phyloP scores from a whole-genome alignment of 176 grass and related monocot species.

The Ampelocalamus luodianensis region DNA sequence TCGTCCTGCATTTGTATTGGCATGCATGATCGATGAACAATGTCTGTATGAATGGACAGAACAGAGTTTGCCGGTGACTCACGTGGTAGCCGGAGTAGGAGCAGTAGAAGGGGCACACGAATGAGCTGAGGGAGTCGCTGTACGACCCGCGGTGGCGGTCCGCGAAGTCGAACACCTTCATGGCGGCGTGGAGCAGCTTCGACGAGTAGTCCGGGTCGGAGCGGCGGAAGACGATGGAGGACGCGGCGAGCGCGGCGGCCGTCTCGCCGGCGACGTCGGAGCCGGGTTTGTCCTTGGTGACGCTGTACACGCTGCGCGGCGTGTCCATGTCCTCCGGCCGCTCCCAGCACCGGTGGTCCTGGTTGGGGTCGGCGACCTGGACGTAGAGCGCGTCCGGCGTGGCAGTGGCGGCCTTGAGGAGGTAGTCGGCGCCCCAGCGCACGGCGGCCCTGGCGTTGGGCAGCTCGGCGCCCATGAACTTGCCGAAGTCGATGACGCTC shows the following conservation, averaged over 20 bases:
- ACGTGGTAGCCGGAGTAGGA: slow-evolving; percentile 88
- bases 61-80: background rate
- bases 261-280: slow-evolving; percentile 87
- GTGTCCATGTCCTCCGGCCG: slow-evolving; percentile 83
- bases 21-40: no score
- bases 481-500: slow-evolving; percentile 88
- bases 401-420: slow-evolving; percentile 87
- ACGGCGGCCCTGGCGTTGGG: slow-evolving; percentile 65
- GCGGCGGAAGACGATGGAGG: slow-evolving; percentile 72
- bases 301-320: slow-evolving; percentile 48
- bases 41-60: no score
- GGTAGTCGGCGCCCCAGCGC: slow-evolving; percentile 94
- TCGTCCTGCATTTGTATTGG: slow-evolving; percentile 48
- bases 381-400: slow-evolving; percentile 65
- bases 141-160: slow-evolving; percentile 75
- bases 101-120: slow-evolving; percentile 76
- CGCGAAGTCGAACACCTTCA: slow-evolving; percentile 67
- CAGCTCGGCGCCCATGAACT: slow-evolving; percentile 64
- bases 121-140: slow-evolving; percentile 59
- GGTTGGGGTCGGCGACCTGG: slow-evolving; percentile 76
- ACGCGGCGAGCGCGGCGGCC: slow-evolving; percentile 68
- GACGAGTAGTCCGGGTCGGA: slow-evolving; percentile 70
- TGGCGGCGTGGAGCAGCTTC: slow-evolving; percentile 54
- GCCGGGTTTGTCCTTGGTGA: slow-evolving; percentile 52
- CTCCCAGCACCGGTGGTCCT: slow-evolving; percentile 81